phyloP scores from a whole-genome alignment of 2,329 filamentous ascomycete species.

The Podosphaera aphanis region DNA sequence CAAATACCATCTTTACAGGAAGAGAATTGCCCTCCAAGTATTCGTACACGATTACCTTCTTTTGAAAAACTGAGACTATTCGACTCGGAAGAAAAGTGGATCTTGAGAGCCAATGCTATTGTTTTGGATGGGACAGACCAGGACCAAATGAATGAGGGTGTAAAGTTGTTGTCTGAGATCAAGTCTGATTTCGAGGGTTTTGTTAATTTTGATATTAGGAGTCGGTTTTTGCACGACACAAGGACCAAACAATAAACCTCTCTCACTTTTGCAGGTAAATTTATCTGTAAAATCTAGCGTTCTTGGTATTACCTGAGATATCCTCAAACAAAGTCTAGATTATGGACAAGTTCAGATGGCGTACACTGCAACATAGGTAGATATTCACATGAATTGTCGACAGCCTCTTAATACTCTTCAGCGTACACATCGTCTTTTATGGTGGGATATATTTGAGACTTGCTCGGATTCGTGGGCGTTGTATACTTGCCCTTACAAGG shows the following conservation, averaged over 20 bases:
- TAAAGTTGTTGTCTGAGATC: conserved; percentile 25
- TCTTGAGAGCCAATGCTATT: conserved; percentile 28
- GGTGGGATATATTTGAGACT: too few species aligned
- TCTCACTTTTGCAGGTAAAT: background rate
- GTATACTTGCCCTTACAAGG: too few species aligned
- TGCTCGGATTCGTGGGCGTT: too few species aligned
- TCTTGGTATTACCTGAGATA: too few species aligned
- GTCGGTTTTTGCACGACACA: conserved; percentile 30
- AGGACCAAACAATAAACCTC: conserved; percentile 16
- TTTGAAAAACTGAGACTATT: conserved; percentile 25
- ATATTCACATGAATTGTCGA: too few species aligned
- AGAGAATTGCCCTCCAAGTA: conserved; percentile 12
- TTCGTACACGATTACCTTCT: conserved; percentile 19
- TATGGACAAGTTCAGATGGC: too few species aligned
- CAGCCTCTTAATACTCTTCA: too few species aligned
- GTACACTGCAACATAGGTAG: too few species aligned
- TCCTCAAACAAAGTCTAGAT: too few species aligned
- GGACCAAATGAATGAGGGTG: conserved; percentile 27
- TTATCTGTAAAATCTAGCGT: background rate
- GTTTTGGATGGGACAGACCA: conserved; percentile 33
- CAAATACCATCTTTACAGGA: conserved; percentile 8
- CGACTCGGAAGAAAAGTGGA: conserved; percentile 27
- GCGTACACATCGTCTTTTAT: too few species aligned
- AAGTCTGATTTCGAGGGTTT: conserved; percentile 26
- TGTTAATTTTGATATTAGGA: conserved; percentile 27